These are phyloP conservation scores for Tricholoma terreum DNA, from an alignment of 768 basidiomycete species.

Conservation along the genomic window DNA sequence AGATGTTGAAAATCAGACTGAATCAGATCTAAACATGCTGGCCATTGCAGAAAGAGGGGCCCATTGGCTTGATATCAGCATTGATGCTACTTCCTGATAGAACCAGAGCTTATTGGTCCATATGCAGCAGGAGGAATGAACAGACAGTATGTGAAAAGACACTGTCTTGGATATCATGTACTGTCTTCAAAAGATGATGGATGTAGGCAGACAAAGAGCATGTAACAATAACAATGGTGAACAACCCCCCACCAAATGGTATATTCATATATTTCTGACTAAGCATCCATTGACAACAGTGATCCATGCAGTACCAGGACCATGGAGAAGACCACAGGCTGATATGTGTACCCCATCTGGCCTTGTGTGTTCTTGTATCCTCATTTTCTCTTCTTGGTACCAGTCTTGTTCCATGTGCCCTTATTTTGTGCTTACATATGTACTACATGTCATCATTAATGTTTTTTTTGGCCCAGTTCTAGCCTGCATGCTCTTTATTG, in stretches of 20 bases:
- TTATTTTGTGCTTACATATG: background rate
- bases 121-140: background rate
- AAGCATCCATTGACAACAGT: background rate
- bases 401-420: background rate
- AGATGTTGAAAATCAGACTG: no score
- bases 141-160: background rate
- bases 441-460: background rate
- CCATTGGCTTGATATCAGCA: background rate
- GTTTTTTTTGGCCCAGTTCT: background rate
- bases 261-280: background rate
- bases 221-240: background rate
- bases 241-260: background rate
- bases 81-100: background rate
- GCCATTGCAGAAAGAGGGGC: background rate
- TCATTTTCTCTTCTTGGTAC: background rate
- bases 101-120: background rate
- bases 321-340: background rate
- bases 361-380: background rate
- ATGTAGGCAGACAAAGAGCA: background rate
- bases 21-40: no score
- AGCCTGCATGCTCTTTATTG: no score
- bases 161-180: background rate
- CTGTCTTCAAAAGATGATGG: background rate
- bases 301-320: background rate
- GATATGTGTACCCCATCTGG: no score